Percentiles rank a stretch among this genome's conserved stretches.
Evolutionary conservation across 768 basidiomycete genomes (phyloP).

Genomic region (Serendipita vermifera): DNA sequence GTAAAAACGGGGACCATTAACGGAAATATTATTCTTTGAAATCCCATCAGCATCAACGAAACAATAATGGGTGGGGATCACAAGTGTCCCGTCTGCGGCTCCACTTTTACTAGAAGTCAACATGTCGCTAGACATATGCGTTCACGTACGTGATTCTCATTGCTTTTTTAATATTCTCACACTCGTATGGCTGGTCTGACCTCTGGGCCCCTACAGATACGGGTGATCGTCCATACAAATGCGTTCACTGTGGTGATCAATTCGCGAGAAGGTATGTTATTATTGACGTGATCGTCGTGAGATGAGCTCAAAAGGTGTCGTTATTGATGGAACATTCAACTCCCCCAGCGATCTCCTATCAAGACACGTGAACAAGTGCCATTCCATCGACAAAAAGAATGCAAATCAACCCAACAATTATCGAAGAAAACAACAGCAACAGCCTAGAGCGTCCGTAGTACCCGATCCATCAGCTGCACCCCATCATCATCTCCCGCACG

Average conservation of each 20-base stretch:
- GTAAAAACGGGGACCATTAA: no score
- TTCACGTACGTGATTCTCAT: slow-evolving; percentile 15
- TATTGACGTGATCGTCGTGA: no score
- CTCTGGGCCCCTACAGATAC: slow-evolving; percentile 45
- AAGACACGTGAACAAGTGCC: slow-evolving; percentile 78
- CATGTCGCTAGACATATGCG: slow-evolving; percentile 9
- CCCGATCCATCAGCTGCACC: not conserved
- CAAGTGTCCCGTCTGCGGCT: slow-evolving; percentile 44
- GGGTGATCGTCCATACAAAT: slow-evolving; percentile 82
- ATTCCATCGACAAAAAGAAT: slow-evolving; percentile 52
- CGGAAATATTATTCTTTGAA: no score
- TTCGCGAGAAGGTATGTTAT: slow-evolving; percentile 64
- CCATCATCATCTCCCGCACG: not conserved
- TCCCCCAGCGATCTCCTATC: slow-evolving; percentile 62
- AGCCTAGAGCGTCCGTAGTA: not conserved
- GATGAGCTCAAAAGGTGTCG: no score
- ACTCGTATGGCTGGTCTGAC: slow-evolving; percentile 11
- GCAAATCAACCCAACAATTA: not conserved
- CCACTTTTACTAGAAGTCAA: slow-evolving; percentile 8
- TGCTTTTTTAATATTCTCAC: slow-evolving; percentile 14
- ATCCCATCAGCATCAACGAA: no score
- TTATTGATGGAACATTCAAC: slow-evolving; percentile 3
- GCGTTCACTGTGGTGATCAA: slow-evolving; percentile 77
- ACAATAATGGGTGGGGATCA: slow-evolving; percentile 60
- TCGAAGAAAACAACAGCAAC: not conserved